Conservation (phyloP, 2,329 filamentous ascomycete genomes). For the Diaporthe caulivora region DNA sequence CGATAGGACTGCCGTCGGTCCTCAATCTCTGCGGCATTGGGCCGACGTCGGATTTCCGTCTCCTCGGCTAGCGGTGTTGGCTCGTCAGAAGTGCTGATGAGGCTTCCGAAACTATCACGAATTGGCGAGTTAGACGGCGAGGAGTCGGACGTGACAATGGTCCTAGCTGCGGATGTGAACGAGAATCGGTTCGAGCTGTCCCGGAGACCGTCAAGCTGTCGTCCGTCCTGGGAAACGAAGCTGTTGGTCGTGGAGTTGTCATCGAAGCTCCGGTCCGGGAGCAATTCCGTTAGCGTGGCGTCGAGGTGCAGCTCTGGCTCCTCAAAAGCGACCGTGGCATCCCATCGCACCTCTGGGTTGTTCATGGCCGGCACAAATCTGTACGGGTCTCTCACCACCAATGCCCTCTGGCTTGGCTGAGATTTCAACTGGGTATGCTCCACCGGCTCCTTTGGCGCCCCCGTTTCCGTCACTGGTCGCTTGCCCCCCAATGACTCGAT, state of each 20-base stretch:
- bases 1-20: conserved; percentile 67
- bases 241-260: conserved; percentile 70
- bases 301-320: conserved; percentile 47
- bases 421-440: conserved; percentile 49
- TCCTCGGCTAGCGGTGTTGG: conserved; percentile 39
- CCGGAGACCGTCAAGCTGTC: conserved; percentile 68
- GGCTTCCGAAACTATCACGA: conserved; percentile 62
- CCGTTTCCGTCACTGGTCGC: conserved; percentile 71
- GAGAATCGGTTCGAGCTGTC: conserved; percentile 70
- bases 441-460: conserved; percentile 60
- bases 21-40: conserved; percentile 64
- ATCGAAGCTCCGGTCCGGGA: conserved; percentile 60
- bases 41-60: conserved; percentile 58
- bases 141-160: conserved; percentile 70
- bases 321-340: conserved; percentile 38
- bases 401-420: conserved; percentile 59
- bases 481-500: conserved; percentile 79
- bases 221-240: conserved; percentile 69
- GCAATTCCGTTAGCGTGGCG: conserved; percentile 45
- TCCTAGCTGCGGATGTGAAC: conserved; percentile 71
- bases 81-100: conserved; percentile 47
- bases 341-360: conserved; percentile 52
- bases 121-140: conserved; percentile 70
- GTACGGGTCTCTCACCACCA: conserved; percentile 62
- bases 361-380: conserved; percentile 57